These are phyloP conservation scores for Sphaceloma murrayae DNA, from an alignment of 2,329 filamentous ascomycete genomes.

Conservation along the genomic window DNA sequence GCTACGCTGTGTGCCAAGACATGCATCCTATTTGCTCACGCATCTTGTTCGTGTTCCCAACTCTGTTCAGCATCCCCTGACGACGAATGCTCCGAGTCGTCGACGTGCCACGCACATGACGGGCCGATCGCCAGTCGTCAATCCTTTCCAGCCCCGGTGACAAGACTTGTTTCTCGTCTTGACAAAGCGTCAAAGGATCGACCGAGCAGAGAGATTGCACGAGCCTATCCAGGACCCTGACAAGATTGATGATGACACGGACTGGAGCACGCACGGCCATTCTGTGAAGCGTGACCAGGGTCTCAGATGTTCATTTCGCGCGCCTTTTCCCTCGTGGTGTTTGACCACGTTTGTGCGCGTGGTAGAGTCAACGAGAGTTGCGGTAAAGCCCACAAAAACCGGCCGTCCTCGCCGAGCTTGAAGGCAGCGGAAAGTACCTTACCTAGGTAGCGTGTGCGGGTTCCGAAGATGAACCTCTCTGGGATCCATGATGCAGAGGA, in stretches of 20 bases:
- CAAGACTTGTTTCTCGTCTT: too few relatives aligned
- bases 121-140: too few relatives aligned
- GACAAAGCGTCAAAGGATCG: background rate
- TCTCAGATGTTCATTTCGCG: constrained; percentile 8
- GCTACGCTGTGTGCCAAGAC: too few relatives aligned
- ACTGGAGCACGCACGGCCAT: constrained; percentile 4
- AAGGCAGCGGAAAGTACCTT: too few relatives aligned
- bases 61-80: too few relatives aligned
- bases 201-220: constrained; percentile 6
- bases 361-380: constrained; percentile 7
- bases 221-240: constrained; percentile 2
- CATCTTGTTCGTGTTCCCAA: background rate
- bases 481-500: background rate
- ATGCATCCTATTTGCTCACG: constrained; percentile 8
- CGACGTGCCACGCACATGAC: too few relatives aligned
- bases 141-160: too few relatives aligned
- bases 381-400: constrained; percentile 1
- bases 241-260: constrained; percentile 7
- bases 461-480: constrained; percentile 13
- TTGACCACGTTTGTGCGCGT: constrained; percentile 7
- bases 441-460: too few relatives aligned
- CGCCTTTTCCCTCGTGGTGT: background rate
- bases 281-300: constrained; percentile 7
- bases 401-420: background rate
- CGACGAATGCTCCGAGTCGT: too few relatives aligned